These are phyloP conservation scores for Begonia loranthoides DNA, from an alignment of 306 rosid genomes.

Conservation along the genomic window DNA sequence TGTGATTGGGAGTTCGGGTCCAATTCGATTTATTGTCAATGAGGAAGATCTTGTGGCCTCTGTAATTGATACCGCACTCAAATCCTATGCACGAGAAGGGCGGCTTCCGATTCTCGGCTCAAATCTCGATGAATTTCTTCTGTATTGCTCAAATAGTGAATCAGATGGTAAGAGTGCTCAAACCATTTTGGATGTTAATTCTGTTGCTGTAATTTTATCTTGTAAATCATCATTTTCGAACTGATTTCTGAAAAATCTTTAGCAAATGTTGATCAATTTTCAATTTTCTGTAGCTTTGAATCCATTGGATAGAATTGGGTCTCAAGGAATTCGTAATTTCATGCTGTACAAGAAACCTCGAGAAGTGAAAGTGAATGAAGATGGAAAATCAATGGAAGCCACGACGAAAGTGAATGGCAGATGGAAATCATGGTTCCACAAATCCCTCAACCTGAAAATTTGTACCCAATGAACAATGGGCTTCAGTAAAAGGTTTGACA, in stretches of 20 bases:
- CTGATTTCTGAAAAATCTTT: background rate
- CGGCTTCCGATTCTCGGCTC: constrained; percentile 24
- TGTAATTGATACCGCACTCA: constrained; percentile 19
- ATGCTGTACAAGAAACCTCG: constrained; percentile 43
- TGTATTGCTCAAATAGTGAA: constrained; percentile 16
- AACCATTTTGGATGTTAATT: no score
- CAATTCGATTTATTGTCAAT: constrained; percentile 24
- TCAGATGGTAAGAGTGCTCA: constrained; percentile 12
- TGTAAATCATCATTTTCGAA: background rate
- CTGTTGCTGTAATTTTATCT: background rate
- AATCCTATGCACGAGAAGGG: constrained; percentile 20
- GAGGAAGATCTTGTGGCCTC: constrained; percentile 16
- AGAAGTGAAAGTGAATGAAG: background rate
- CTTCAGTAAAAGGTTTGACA: no score
- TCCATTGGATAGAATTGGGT: constrained; percentile 42
- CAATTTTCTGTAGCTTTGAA: constrained; percentile 28
- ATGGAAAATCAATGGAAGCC: no score
- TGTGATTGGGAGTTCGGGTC: constrained; percentile 21
- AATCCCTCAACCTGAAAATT: background rate
- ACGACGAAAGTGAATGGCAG: constrained; percentile 17
- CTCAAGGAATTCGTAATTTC: constrained; percentile 32
- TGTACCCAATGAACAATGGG: no score
- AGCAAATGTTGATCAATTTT: no score
- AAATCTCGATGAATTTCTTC: constrained; percentile 14
- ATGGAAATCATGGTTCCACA: constrained; percentile 38